Conservation (phyloP, 1,139 yeast species). For the Magnusiomyces fungicola region DNA sequence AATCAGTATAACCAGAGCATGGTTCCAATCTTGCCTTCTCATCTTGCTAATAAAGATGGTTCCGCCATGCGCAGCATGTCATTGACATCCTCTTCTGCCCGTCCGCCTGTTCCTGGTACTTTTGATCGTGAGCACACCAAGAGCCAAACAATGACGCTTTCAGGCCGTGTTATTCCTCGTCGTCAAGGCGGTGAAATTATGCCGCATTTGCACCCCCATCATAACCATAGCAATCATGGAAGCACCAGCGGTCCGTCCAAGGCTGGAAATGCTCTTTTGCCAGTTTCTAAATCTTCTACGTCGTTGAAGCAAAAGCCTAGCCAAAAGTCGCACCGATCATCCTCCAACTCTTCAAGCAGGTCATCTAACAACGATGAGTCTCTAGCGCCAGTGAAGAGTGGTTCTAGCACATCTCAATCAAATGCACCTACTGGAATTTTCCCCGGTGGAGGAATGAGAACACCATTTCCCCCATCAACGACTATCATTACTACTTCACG, state of each 20-base stretch:
- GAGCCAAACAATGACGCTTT: constrained; percentile 23
- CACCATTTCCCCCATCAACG: constrained; percentile 22
- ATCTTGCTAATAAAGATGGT: neutral
- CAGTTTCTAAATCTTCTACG: constrained; percentile 9
- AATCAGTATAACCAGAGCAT: neutral
- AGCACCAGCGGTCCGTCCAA: neutral
- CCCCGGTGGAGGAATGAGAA: neutral
- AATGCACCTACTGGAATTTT: constrained; percentile 7
- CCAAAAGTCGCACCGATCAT: constrained; percentile 12
- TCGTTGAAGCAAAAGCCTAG: neutral
- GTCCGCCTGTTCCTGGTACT: constrained; percentile 2
- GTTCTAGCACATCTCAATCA: constrained; percentile 13
- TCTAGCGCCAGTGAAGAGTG: neutral
- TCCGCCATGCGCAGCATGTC: constrained; percentile 2
- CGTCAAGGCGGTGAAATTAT: constrained; percentile 21
- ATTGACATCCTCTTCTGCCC: neutral
- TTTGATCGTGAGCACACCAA: constrained; percentile 20
- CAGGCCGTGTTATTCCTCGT: constrained; percentile 29
- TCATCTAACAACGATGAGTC: constrained; percentile 7
- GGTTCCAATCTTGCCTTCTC: no score
- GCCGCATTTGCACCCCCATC: constrained; percentile 5
- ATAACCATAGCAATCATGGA: no score
- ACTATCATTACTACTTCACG: constrained; percentile 41
- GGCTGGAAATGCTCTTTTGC: neutral
- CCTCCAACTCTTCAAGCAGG: constrained; percentile 20